Base-by-base conservation (phyloP, 2,329 filamentous ascomycete genomes). In the Epichloe gansuensis region DNA sequence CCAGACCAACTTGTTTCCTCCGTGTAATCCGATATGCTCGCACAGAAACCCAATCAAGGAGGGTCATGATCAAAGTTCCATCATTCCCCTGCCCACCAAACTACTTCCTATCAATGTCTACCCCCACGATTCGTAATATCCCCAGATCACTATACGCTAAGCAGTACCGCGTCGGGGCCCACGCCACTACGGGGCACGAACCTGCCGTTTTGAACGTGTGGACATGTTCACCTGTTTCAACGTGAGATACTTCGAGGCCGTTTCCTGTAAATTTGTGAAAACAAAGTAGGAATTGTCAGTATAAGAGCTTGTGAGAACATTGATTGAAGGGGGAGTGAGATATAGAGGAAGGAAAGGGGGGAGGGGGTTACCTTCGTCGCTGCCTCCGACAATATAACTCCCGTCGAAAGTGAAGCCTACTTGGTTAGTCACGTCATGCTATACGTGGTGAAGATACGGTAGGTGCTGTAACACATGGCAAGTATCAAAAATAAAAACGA, bases 391-490 rank as follows among this genome's bases (percentile, higher is more conserved):
- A 25, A 90, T 70, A 62, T 83, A 91, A 60, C 79, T 82, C 1
- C 87, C 86, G 60, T 90, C 86, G 66, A 86, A 90, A 15, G 80
- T 85, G 63, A 90, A 91, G 61, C 84, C 82, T 80, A 25, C 23
- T 17, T 25, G 42, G 50, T 51, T 17, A 21, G 36, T 17, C n/a
- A 46, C 21, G 21, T 35, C 31, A 43, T 23, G 31, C 8, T 31
- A 31, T 31, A 31, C 31, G 4, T 11, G 31, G 31, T 31, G 31
- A 31, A 31, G 31, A 31, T 1, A 11, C 8, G 9, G 3, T 31
- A 31, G 31, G 31, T 31, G 31, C 9, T 31, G 3, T 11, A 31
- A 31, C 31, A 31, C 31, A 31, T 15, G 45, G 9, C 13, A 15
- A 27, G 25, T 21, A 5, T 15, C 13, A 27, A 31, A 35, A 38